Evolutionary conservation across 805 yeast species (phyloP), one percentile per base, ranked within the genome.

Genomic region (Yamadazyma ubonensis): DNA sequence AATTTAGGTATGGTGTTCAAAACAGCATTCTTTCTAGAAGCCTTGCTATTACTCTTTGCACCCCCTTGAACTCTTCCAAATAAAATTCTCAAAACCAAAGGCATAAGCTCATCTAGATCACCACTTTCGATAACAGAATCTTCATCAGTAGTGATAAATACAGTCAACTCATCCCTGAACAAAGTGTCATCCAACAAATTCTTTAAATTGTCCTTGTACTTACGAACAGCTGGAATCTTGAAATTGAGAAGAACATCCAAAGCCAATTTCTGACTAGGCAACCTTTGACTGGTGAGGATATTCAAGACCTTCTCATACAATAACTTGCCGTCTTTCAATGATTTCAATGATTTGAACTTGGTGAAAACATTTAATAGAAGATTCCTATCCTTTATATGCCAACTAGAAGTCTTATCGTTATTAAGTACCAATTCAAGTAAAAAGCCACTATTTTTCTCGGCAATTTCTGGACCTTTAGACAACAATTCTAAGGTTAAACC

Each of bases 1-100:
- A 87, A 67, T 44, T 70, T 78, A 4, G 86, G 82, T 35, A 87
- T 59, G 5, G 80, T 66, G 16, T 81, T 70, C 9, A 86, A 68
- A 6, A 86, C 82, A 6, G 93, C 86, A 51, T 71, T 73, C 46
- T 87, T 84, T 48, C 85, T 75, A 22, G 89, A 81, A 40, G 78
- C 75, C 54, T 86, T 86, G 20, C 81, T 75, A 43, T 87, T 88
- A 57, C 85, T 81, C 40, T 70, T 75, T 4, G 81, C 71, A 1
- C 82, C 74, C 8, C 72, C 71, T 60, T 87, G 95, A 6, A 89
- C 87, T 42, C 95, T 74, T 6, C 98, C 98, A 60, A 83, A 91
- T 15, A 93, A 65, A 18, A 93, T 82, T 49, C 96, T 67, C 35
- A 89, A 56, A 3, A 89, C 73, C 21, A 86, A 53, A 1, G 95